Evolutionary conservation across 345 rosid species (phyloP).

Genomic region (Camelina sativa): DNA sequence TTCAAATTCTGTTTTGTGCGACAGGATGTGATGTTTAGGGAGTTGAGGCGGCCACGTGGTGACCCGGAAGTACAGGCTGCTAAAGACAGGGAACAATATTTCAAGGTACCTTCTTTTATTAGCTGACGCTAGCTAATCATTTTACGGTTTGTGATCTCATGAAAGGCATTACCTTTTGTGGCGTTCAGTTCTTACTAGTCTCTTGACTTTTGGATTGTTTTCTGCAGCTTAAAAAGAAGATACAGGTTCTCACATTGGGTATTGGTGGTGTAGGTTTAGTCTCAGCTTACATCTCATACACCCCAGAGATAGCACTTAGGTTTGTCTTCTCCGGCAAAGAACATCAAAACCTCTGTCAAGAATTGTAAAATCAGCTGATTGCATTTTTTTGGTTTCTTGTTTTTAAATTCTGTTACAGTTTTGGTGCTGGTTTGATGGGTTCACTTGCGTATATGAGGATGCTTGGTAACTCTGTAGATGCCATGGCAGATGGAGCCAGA

Average conservation of each 20-base stretch:
- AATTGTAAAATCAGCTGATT: constrained; percentile 5
- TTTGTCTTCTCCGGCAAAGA: constrained; percentile 35
- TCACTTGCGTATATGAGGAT: constrained; percentile 78
- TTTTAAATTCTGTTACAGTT: constrained; percentile 49
- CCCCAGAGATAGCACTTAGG: constrained; percentile 93
- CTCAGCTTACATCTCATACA: constrained; percentile 80
- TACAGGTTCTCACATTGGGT: constrained; percentile 76
- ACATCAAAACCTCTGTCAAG: neutral
- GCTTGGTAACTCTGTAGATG: constrained; percentile 89
- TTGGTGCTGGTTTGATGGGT: constrained; percentile 82
- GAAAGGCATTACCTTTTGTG: neutral
- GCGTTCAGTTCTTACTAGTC: neutral
- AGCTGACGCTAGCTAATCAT: neutral
- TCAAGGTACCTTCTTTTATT: constrained; percentile 52
- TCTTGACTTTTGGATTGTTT: constrained; percentile 35
- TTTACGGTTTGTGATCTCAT: neutral
- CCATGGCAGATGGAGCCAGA: constrained; percentile 83
- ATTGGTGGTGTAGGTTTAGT: constrained; percentile 87
- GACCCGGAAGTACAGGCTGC: constrained; percentile 83
- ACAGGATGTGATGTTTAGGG: constrained; percentile 75
- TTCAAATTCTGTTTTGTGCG: constrained; percentile 17
- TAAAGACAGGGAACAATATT: constrained; percentile 74
- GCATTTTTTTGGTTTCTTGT: constrained; percentile 3
- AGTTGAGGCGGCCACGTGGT: constrained; percentile 66
- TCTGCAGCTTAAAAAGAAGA: constrained; percentile 70